Evolutionary conservation across 192 early-diverging fungal species (phyloP).

Genomic region (Coemansia sp.): DNA sequence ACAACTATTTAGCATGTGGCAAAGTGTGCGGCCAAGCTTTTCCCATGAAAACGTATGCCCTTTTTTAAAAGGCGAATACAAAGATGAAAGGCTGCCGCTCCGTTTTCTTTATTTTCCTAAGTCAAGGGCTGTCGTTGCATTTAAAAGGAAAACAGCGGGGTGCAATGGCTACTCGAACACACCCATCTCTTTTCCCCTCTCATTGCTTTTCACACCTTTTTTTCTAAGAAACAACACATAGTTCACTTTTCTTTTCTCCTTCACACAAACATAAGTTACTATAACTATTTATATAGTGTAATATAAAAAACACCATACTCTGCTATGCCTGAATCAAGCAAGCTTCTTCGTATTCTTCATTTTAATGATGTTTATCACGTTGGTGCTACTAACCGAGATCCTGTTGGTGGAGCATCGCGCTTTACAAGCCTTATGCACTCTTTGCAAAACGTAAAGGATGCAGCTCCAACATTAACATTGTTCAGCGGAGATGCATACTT

Average conservation of each 20-base stretch:
- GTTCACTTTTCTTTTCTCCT: neutral
- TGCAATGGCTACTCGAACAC: neutral
- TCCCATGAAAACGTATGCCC: neutral
- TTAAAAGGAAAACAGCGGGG: neutral
- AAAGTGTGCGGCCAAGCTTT: neutral
- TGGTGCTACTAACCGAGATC: conserved; percentile 49
- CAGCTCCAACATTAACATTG: conserved; percentile 49
- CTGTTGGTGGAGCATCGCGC: conserved; percentile 64
- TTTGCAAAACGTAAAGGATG: conserved; percentile 19
- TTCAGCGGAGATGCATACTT: conserved; percentile 71
- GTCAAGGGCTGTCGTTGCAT: neutral
- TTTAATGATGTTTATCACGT: conserved; percentile 72
- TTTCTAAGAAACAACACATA: neutral
- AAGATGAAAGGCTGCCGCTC: neutral
- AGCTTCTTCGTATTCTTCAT: conserved; percentile 55
- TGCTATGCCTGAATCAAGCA: neutral
- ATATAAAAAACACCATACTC: neutral
- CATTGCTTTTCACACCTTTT: neutral
- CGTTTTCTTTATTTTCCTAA: neutral
- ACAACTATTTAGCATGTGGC: neutral
- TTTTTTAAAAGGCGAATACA: neutral
- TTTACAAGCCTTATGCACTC: conserved; percentile 55
- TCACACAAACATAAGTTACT: neutral
- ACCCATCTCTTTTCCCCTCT: neutral
- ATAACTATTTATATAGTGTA: neutral